Evolutionary conservation across 495 filamentous ascomycete species (phyloP), one percentile per base, ranked within the genome.

Genomic region (Hypoxylon fuscum): DNA sequence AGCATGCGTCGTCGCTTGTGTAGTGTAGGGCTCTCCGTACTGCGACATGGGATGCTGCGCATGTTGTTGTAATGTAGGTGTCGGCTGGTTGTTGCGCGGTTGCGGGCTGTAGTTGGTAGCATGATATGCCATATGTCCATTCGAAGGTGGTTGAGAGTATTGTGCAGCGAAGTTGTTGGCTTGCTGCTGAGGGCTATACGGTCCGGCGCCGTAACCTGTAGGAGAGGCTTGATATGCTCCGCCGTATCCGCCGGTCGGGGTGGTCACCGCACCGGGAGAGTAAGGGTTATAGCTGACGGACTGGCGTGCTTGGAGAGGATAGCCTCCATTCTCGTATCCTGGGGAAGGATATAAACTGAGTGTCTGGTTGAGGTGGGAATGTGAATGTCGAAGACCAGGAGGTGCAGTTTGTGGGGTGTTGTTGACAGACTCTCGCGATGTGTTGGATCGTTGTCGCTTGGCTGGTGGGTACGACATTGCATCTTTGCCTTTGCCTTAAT

Each of bases 361-460:
- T 17, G 56, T 55, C 21, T 59, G 63, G 34, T 10, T 49, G 38
- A 67, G 35, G 35, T 64, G 68, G 31, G 50, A 44, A 27, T 69
- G 67, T 53, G 50, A 44, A 27, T 69, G 67, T 53, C 67, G 62
- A 29, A 69, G 59, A 50, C 62, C 57, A 32, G 67, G 67, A 59
- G 67, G 54, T 34, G 54, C 40, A 17, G 67, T 69, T 46, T 66
- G 67, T 34, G 67, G 64, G 51, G 57, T 66, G 48, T 42, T 54
- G 60, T 70, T 70, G 63, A 49, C 54, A 10, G 67, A 61, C 43
- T 72, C 69, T 68, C 69, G 65, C 64, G 69, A 72, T 54, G 69
- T 72, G 55, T 72, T 70, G 41, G 69, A 72, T 70, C 69, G 69
- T 59, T 72, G 69, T 70, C 69, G 69, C 64, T 72, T 72, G 46